Percentiles rank a stretch among this genome's conserved stretches.
Conservation (phyloP, 306 rosid genomes). For the Phaseolus lunatus region DNA sequence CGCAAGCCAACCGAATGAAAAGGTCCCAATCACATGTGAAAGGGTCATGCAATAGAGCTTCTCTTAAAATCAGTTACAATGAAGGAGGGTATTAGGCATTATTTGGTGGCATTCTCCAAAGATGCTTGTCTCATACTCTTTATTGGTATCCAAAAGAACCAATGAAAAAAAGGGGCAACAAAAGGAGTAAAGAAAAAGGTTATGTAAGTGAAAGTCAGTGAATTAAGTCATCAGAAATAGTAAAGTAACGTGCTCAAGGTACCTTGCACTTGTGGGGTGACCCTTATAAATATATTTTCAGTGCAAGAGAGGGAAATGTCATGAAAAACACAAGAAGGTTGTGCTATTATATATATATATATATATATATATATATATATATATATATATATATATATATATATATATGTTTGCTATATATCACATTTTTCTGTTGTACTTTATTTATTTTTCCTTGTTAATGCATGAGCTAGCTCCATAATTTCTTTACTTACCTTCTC, state of each 20-base stretch:
- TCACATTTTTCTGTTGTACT: slow-evolving; percentile 10
- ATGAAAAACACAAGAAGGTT: slow-evolving; percentile 30
- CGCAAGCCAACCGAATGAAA: slow-evolving; percentile 61
- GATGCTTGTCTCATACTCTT: slow-evolving; percentile 44
- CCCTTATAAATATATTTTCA: slow-evolving; percentile 33
- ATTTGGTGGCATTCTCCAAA: slow-evolving; percentile 42
- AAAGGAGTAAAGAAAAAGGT: slow-evolving; percentile 43
- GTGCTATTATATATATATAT: not conserved
- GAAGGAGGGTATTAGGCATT: slow-evolving; percentile 52
- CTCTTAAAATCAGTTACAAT: slow-evolving; percentile 62
- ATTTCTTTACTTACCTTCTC: slow-evolving; percentile 12
- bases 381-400: no score
- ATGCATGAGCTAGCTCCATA: slow-evolving; percentile 36
- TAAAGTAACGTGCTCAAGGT: slow-evolving; percentile 49
- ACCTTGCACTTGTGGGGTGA: slow-evolving; percentile 39
- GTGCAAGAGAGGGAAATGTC: slow-evolving; percentile 42
- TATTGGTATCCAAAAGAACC: slow-evolving; percentile 34
- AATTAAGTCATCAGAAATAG: slow-evolving; percentile 43
- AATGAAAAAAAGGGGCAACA: slow-evolving; percentile 6
- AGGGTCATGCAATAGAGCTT: slow-evolving; percentile 70
- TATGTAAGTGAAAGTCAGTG: slow-evolving; percentile 33
- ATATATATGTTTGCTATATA: slow-evolving; percentile 17
- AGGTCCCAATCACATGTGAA: slow-evolving; percentile 62
- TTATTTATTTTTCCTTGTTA: not conserved
- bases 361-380: no score